A percentile compares a stretch with the other conserved stretches of the same genome.
Conservation (phyloP, 164 flowering plant species). For the Cinnamomum chago region DNA sequence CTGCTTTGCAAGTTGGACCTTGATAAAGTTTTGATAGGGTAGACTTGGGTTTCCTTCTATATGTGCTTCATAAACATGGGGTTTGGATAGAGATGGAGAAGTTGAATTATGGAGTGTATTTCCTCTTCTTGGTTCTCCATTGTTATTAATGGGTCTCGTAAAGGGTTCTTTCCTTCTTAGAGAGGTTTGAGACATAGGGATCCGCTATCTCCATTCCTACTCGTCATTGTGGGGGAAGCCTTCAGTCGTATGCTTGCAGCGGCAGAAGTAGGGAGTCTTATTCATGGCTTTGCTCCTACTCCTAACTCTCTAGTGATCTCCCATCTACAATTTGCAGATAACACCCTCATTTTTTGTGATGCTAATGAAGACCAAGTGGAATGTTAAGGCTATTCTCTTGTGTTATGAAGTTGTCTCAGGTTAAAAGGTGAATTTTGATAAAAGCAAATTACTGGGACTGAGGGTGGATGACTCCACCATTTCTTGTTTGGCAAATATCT, state of each 20-base stretch:
- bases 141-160: neutral
- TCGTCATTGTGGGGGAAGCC: neutral
- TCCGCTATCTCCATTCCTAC: neutral
- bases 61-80: neutral
- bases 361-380: neutral
- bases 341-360: neutral
- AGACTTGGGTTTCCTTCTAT: neutral
- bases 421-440: neutral
- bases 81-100: neutral
- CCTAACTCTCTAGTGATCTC: neutral
- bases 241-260: neutral
- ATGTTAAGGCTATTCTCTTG: neutral
- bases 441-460: neutral
- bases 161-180: neutral
- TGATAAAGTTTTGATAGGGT: neutral
- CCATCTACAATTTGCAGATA: neutral
- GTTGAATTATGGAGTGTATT: neutral
- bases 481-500: neutral
- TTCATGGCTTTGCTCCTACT: neutral
- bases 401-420: neutral
- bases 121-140: neutral
- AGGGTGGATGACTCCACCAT: neutral
- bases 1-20: neutral
- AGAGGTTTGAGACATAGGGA: neutral
- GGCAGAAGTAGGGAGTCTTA: neutral